Conservation (phyloP, 768 basidiomycete species). For the Boletus insuetus region DNA sequence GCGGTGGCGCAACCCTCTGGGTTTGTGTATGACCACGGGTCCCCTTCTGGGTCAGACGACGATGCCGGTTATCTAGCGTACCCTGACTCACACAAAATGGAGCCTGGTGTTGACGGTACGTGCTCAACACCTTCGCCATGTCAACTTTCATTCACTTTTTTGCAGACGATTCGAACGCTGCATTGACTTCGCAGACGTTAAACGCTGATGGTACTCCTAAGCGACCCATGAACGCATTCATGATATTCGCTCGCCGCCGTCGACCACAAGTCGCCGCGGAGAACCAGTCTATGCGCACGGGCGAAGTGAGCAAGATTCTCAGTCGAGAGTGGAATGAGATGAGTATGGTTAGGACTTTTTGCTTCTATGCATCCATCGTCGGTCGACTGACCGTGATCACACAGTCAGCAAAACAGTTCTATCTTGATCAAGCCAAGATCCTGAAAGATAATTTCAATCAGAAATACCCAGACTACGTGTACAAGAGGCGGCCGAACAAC, state of each 20-base stretch:
- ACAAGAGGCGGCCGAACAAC: constrained; percentile 84
- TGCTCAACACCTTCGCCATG: constrained; percentile 6
- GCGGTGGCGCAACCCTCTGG: constrained; percentile 27
- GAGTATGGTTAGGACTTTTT: constrained; percentile 52
- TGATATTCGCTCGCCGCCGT: constrained; percentile 85
- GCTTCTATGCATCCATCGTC: neutral
- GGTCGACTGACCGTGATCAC: constrained; percentile 15
- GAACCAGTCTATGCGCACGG: constrained; percentile 86
- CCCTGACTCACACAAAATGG: constrained; percentile 39
- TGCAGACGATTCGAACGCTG: constrained; percentile 39
- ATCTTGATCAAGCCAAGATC: constrained; percentile 81
- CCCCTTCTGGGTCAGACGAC: constrained; percentile 58
- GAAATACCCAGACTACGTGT: constrained; percentile 88
- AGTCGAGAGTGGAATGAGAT: constrained; percentile 85
- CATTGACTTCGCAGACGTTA: constrained; percentile 73
- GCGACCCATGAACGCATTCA: constrained; percentile 91
- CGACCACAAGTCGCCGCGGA: constrained; percentile 84
- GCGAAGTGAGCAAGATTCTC: constrained; percentile 85
- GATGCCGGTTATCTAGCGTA: constrained; percentile 34
- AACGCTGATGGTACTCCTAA: constrained; percentile 88
- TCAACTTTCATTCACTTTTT: constrained; percentile 11
- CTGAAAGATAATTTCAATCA: constrained; percentile 84
- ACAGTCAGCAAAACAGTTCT: constrained; percentile 82
- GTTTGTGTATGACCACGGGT: constrained; percentile 43
- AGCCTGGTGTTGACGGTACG: constrained; percentile 47